Percentiles rank a stretch among this genome's conserved stretches.
phyloP scores from a whole-genome alignment of 441 rosid species.

The Aleurites moluccanus region DNA sequence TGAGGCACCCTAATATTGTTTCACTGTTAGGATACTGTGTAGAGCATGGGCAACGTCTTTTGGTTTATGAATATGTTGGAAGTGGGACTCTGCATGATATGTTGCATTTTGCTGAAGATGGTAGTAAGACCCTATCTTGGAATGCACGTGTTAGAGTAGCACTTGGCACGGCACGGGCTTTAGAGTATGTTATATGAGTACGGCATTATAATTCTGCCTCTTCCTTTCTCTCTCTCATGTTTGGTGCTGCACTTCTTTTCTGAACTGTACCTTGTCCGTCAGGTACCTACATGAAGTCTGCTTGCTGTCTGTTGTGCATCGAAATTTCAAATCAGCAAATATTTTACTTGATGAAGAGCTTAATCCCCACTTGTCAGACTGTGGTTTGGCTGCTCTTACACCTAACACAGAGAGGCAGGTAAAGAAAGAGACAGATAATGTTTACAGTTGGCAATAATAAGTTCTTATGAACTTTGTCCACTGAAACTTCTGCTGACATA shows the following conservation, averaged over 20 bases:
- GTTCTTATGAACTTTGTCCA: constrained; percentile 4
- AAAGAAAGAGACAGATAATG: constrained; percentile 14
- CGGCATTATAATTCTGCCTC: constrained; percentile 14
- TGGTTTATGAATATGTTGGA: constrained; percentile 70
- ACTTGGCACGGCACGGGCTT: constrained; percentile 92
- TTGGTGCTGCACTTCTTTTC: constrained; percentile 10
- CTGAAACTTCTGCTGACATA: not conserved
- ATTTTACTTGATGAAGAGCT: constrained; percentile 92
- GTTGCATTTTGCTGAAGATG: constrained; percentile 75
- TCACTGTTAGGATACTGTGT: constrained; percentile 80
- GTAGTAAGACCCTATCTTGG: constrained; percentile 70
- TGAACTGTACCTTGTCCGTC: constrained; percentile 22
- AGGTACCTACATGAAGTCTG: constrained; percentile 99
- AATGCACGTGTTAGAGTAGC: constrained; percentile 98
- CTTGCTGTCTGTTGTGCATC: constrained; percentile 89
- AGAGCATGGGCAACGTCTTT: constrained; percentile 94
- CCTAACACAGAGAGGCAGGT: constrained; percentile 96
- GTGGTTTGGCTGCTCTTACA: constrained; percentile 90
- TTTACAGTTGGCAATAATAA: constrained; percentile 3
- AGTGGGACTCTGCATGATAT: constrained; percentile 79
- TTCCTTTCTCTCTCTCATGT: not conserved
- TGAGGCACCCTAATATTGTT: constrained; percentile 90
- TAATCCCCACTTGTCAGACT: constrained; percentile 85
- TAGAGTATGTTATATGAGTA: constrained; percentile 67
- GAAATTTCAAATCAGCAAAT: constrained; percentile 94